Base-by-base conservation (phyloP, 2,329 filamentous ascomycete species). In the Nemania serpens region DNA sequence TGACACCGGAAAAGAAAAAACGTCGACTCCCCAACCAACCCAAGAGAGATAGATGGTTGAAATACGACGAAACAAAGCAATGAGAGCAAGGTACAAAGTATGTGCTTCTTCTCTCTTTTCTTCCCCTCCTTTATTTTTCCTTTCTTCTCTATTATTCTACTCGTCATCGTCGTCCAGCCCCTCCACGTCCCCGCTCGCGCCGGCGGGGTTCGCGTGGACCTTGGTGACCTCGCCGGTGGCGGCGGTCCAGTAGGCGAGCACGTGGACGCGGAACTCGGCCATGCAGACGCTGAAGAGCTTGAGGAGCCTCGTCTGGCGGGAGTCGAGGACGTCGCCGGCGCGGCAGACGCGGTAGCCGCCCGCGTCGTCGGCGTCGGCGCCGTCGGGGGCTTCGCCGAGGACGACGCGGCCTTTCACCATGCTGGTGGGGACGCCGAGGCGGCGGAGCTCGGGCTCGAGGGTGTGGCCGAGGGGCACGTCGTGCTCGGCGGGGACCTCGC, bases 221-320 rank as follows among this genome's bases (percentile, higher is more conserved):
- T 88, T 84, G 5, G 83, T 89, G 66, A 89, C 84, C 65, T 86
- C 77, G 33, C 80, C 80, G 20, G 74, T 81, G n/a, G 83, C 81
- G 2, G 86, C 78, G 68, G 77, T 85, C 86, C 87, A 90, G 76
- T 88, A 86, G 73, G 93, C 93, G 75, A 90, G 79, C 67, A 96
- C 79, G 71, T 87, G 84, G 60, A 99, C 88, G 75, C 84, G 88
- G 80, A 99, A 99, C 79, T 98, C 93, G 60, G 92, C 91, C 78
- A 95, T 86, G 65, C 91, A 91, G 59, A 97, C 86, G 55, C 92
- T 90, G 78, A 99, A 98, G 71, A 97, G 83, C 85, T 98, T 98
- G 77, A 99, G 77, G 73, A 99, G 79, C 66, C 93, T 89, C 59
- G 95, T 97, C 83, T 99, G 95, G 70, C 94, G 85, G 68, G 91